Evolutionary conservation across 371 early-diverging fungal genomes (phyloP), one percentile per base, ranked within the genome.

Genomic region (Encephalitozoon intestinalis): DNA sequence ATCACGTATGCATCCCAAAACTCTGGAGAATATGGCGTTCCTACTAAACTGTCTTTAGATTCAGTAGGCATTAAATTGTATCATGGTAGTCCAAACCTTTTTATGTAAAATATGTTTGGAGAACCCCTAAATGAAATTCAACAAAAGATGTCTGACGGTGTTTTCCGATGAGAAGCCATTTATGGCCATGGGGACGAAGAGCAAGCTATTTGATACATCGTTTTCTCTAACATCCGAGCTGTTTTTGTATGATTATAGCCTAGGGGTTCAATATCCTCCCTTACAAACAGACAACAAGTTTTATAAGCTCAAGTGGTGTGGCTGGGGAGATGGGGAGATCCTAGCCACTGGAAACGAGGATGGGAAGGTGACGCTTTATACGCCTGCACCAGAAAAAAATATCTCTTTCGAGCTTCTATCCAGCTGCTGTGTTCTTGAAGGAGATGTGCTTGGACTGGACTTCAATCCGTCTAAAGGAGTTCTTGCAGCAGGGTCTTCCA

Each of bases 171-270:
- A 40, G 12, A 66, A 70, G 18, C 83, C 83, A 7, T 58, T 77
- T n/a, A 64, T 79, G 18, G 85, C 82, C 28, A 58, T 84, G 49
- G 85, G 80, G 43, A 84, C 82, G 15, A 85, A 83, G 68, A 73
- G 84, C 34, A 85, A 83, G 69, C 70, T 84, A 25, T 80, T 85
- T 54, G 84, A 85, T 66, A 63, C 81, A 7, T 79, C 78, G 30
- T 85, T 84, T 63, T 82, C 83, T 7, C 64, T 76, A 6, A 73
- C 69, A 2, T 78, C 80, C 12, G 81, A 83, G 58, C 43, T 85
- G 18, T 63, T 80, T 41, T 52, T 85, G 18, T 51, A 63, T 51
- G 65, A 82, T 43, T 69, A 77, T 31, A 78, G 63, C 6, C 73
- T 67, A n/a, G 78, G 77, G 34, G 78, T 76, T 18, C 50, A 58